Evolutionary conservation across 2,329 filamentous ascomycete species (phyloP).

Genomic region (Fusarium pseudocircinatum): DNA sequence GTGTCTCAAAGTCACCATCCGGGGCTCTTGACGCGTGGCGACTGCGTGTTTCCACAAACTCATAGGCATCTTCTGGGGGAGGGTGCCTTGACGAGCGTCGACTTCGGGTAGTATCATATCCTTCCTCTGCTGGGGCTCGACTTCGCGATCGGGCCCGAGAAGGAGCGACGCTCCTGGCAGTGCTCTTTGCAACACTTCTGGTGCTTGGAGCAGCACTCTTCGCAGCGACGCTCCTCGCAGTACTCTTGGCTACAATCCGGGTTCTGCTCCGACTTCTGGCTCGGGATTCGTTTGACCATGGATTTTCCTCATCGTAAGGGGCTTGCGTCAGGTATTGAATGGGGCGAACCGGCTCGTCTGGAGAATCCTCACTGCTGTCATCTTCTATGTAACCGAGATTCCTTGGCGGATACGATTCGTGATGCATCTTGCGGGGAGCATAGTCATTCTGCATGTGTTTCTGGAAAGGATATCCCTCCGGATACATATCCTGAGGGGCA

Average conservation of each 20-base stretch:
- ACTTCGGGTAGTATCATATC: conserved; percentile 51
- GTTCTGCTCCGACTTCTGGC: conserved; percentile 34
- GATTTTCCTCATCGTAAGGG: conserved; percentile 33
- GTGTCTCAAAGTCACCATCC: conserved; percentile 28
- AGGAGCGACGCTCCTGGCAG: conserved; percentile 34
- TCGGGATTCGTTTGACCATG: conserved; percentile 16
- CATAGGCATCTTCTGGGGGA: conserved; percentile 28
- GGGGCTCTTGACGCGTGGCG: conserved; percentile 28
- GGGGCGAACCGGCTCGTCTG: conserved; percentile 25
- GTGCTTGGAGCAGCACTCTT: conserved; percentile 34
- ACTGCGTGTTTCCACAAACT: conserved; percentile 35
- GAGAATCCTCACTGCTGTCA: conserved; percentile 41
- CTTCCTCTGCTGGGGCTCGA: conserved; percentile 40
- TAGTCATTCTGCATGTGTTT: conserved; percentile 33
- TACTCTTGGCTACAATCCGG: conserved; percentile 30
- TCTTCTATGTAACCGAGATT: conserved; percentile 41
- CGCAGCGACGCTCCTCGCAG: conserved; percentile 23
- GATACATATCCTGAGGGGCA: conserved; percentile 33
- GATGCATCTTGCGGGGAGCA: conserved; percentile 37
- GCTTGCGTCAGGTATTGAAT: conserved; percentile 40
- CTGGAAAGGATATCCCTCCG: conserved; percentile 38
- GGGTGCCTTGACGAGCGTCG: conserved; percentile 52
- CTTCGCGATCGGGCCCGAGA: conserved; percentile 41
- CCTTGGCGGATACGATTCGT: conserved; percentile 33
- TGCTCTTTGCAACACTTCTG: conserved; percentile 32